Evolutionary conservation across 2,329 filamentous ascomycete species (phyloP).

Genomic region (Ascochyta koolunga): DNA sequence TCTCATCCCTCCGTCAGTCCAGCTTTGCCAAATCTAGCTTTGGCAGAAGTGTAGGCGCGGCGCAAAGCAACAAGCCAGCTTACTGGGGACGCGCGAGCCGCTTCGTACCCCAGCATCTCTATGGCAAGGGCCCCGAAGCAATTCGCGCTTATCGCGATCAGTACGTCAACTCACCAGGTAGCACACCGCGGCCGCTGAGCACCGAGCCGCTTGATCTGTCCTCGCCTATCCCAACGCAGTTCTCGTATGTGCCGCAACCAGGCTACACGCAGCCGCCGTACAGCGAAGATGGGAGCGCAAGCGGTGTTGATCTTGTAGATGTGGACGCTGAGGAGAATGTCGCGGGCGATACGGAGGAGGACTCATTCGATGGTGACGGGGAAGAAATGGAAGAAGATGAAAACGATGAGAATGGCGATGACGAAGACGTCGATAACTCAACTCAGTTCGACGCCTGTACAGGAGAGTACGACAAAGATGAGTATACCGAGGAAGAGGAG

Average conservation of each 20-base stretch:
- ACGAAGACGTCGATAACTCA: slow-evolving; percentile 15
- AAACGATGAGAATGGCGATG: slow-evolving; percentile 9
- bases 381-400: slow-evolving; percentile 21
- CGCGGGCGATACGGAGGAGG: slow-evolving; percentile 16
- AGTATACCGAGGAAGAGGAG: slow-evolving; percentile 18
- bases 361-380: slow-evolving; percentile 15
- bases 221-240: slow-evolving; percentile 31
- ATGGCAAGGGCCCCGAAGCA: slow-evolving; percentile 42
- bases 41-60: slow-evolving; percentile 18
- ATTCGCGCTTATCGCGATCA: slow-evolving; percentile 35
- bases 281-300: slow-evolving; percentile 19
- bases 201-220: slow-evolving; percentile 30
- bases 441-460: slow-evolving; percentile 8
- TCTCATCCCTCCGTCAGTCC: slow-evolving; percentile 19
- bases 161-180: slow-evolving; percentile 22
- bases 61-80: slow-evolving; percentile 28
- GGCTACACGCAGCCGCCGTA: slow-evolving; percentile 14
- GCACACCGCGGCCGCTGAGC: slow-evolving; percentile 19
- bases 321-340: slow-evolving; percentile 16
- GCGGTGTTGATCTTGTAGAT: slow-evolving; percentile 16
- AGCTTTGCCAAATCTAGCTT: slow-evolving; percentile 17
- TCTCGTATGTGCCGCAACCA: slow-evolving; percentile 23
- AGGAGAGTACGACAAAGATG: slow-evolving; percentile 19
- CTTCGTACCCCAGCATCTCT: slow-evolving; percentile 46
- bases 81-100: slow-evolving; percentile 41